These are phyloP conservation scores for Ustanciosporium gigantosporum DNA, from an alignment of 1,284 basidiomycete species.

Conservation along the genomic window DNA sequence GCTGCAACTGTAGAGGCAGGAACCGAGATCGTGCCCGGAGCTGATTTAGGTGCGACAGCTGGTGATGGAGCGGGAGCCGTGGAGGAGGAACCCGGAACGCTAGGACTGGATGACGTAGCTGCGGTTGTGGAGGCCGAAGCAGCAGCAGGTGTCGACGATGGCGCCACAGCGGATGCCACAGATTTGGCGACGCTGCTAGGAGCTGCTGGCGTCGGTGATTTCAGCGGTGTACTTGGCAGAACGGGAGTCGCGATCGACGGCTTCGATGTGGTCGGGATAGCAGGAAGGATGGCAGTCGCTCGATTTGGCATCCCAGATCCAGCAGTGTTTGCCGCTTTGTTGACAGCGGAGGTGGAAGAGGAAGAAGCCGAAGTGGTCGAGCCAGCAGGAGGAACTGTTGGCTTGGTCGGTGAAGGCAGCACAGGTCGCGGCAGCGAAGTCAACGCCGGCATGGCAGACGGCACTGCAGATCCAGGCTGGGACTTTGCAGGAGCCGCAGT, in stretches of 20 bases:
- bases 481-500: no score
- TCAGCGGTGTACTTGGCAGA: neutral
- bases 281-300: no score
- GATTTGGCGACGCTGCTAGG: no score
- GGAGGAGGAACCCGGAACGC: neutral
- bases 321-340: no score
- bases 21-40: constrained; percentile 1
- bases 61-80: neutral
- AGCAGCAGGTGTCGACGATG: neutral
- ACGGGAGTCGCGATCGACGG: neutral
- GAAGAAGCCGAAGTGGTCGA: no score
- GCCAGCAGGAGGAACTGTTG: constrained; percentile 10
- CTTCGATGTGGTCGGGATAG: no score
- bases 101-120: neutral
- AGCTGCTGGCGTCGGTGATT: neutral
- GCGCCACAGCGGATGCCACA: neutral
- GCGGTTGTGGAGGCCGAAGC: neutral
- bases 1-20: constrained; percentile 4
- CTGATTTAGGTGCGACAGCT: neutral
- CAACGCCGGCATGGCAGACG: neutral
- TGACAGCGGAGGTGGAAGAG: no score
- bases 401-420: constrained; percentile 23
- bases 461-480: no score
- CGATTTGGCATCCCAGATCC: no score
- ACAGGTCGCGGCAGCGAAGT: constrained; percentile 32